Conservation (phyloP, 2,329 filamentous ascomycete genomes). For the Trichoderma endophyticum region DNA sequence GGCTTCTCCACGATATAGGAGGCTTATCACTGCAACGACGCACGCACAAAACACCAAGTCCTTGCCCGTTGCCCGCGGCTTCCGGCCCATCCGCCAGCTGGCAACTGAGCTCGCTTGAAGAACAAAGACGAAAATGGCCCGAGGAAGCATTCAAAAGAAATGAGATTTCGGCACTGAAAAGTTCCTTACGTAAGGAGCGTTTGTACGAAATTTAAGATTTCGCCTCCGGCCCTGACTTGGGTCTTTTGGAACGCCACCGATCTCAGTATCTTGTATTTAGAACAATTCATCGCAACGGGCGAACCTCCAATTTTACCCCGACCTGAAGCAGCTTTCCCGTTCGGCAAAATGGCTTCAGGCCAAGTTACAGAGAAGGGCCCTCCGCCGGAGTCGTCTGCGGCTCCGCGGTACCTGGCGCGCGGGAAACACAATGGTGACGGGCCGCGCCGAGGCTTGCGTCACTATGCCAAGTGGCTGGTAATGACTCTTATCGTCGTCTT, state of each 20-base stretch:
- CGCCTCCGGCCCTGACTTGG: background rate
- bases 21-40: background rate
- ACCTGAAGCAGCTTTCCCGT: background rate
- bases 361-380: background rate
- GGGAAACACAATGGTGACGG: background rate
- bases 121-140: constrained; percentile 1
- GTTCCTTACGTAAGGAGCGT: constrained; percentile 13
- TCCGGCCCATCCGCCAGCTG: constrained; percentile 10
- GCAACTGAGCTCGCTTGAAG: background rate
- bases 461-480: background rate
- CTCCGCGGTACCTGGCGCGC: background rate
- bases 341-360: background rate
- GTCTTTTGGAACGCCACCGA: background rate
- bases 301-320: background rate
- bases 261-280: background rate
- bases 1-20: background rate
- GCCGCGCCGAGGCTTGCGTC: background rate
- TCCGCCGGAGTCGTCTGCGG: background rate
- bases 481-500: constrained; percentile 20
- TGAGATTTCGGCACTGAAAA: background rate
- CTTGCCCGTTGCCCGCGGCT: constrained; percentile 5
- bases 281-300: background rate
- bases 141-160: background rate
- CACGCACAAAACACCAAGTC: background rate
- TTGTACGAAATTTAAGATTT: background rate